phyloP scores from a whole-genome alignment of 108 stramenopile genomes.

The Nitzschia sp. region DNA sequence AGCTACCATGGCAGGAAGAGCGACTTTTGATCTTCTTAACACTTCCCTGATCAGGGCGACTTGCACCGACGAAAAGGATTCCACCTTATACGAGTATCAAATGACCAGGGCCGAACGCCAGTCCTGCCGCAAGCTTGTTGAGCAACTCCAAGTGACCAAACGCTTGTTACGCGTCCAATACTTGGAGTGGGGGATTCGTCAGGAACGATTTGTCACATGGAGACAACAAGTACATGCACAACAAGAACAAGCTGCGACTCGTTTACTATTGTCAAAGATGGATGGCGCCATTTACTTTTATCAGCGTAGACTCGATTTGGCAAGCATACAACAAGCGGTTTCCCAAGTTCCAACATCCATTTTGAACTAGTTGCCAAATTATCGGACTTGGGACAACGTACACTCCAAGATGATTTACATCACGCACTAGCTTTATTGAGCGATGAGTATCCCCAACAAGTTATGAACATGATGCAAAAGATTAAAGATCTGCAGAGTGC shows the following conservation, averaged over 20 bases:
- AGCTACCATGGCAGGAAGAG: too few relatives aligned
- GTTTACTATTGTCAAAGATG: neutral
- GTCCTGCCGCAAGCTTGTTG: too few relatives aligned
- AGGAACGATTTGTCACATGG: neutral
- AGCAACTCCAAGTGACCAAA: neutral
- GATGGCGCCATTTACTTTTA: conserved; percentile 3
- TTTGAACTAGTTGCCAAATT: too few relatives aligned
- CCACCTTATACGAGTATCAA: too few relatives aligned
- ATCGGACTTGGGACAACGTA: neutral
- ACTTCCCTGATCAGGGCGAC: too few relatives aligned
- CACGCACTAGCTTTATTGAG: neutral
- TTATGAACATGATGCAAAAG: neutral
- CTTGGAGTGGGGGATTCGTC: neutral
- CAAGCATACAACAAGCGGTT: neutral
- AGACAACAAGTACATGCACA: neutral
- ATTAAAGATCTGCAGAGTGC: neutral
- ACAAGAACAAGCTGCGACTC: conserved; percentile 2
- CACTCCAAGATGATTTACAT: conserved; percentile 1
- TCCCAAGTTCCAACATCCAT: too few relatives aligned
- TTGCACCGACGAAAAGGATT: too few relatives aligned
- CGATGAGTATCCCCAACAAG: conserved; percentile 1
- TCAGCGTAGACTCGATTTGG: neutral
- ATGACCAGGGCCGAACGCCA: too few relatives aligned
- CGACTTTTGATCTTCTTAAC: too few relatives aligned
- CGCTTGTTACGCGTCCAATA: neutral